Percentiles rank a stretch among this genome's conserved stretches.
Conservation (phyloP, 169 alveolate genomes). For the Cryptosporidium baileyi region DNA sequence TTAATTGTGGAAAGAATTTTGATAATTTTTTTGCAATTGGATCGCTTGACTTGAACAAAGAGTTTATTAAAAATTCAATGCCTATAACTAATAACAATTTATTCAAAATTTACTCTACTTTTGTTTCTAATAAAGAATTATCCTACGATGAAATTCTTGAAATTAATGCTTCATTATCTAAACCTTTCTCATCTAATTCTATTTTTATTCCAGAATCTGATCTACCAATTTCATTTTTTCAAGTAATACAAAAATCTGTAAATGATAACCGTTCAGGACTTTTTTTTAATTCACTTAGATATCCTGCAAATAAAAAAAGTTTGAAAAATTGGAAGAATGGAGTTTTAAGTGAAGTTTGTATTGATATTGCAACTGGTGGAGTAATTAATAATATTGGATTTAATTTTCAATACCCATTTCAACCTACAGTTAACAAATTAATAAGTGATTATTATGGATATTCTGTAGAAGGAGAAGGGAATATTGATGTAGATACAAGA, state of each 20-base stretch:
- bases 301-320: conserved; percentile 4
- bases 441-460: conserved; percentile 25
- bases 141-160: conserved; percentile 2
- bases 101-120: background rate
- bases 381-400: conserved; percentile 27
- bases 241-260: background rate
- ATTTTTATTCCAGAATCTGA: conserved; percentile 4
- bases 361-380: conserved; percentile 34
- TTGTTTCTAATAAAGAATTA: background rate
- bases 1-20: conserved; percentile 27
- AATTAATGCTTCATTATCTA: background rate
- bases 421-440: background rate
- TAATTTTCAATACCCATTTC: conserved; percentile 19
- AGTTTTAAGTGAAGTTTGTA: conserved; percentile 43
- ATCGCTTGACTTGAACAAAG: background rate
- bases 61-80: background rate
- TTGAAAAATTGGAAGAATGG: conserved; percentile 47
- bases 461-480: conserved; percentile 49
- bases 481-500: conserved; percentile 25
- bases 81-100: background rate
- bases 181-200: background rate
- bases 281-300: background rate
- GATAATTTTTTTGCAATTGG: conserved; percentile 38
- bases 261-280: background rate
- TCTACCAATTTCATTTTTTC: conserved; percentile 38